Evolutionary conservation across 2,329 filamentous ascomycete genomes (phyloP).

Genomic region (Fusarium albosuccineum): DNA sequence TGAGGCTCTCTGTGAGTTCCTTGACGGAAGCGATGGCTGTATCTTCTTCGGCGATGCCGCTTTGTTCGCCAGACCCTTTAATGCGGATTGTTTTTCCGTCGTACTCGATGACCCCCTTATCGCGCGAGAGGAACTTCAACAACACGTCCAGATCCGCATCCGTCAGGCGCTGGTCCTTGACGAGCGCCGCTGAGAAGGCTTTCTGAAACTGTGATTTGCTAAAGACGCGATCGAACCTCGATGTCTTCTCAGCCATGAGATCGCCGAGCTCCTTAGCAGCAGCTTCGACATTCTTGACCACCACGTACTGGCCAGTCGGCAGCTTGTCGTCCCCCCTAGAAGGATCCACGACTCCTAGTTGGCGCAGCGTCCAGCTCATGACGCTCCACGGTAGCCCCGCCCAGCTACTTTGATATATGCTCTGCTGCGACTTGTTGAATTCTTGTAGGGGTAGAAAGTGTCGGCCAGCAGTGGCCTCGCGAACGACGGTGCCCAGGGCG

Average conservation of each 20-base stretch:
- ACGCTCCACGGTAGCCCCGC: constrained; percentile 77
- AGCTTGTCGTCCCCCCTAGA: constrained; percentile 66
- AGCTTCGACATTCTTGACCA: constrained; percentile 73
- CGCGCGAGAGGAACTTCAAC: constrained; percentile 76
- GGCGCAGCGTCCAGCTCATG: constrained; percentile 80
- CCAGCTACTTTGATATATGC: constrained; percentile 80
- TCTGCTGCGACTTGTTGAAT: constrained; percentile 75
- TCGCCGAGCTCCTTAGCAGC: constrained; percentile 68
- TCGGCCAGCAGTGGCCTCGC: constrained; percentile 76
- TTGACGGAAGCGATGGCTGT: constrained; percentile 86
- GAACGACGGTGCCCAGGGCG: constrained; percentile 81
- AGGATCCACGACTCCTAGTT: constrained; percentile 72
- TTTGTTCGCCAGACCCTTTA: constrained; percentile 64
- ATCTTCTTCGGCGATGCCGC: constrained; percentile 80
- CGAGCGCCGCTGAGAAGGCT: constrained; percentile 66
- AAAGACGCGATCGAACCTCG: constrained; percentile 75
- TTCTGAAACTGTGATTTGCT: constrained; percentile 74
- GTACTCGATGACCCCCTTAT: constrained; percentile 70
- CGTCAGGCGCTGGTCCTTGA: constrained; percentile 65
- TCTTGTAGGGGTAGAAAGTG: constrained; percentile 78
- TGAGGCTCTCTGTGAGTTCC: constrained; percentile 79
- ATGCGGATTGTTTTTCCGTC: constrained; percentile 83
- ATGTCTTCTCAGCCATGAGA: constrained; percentile 56
- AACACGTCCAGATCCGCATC: constrained; percentile 76
- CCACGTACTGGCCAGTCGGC: constrained; percentile 73